Conservation (phyloP, 495 filamentous ascomycete genomes). For the Neurospora tetraspora region DNA sequence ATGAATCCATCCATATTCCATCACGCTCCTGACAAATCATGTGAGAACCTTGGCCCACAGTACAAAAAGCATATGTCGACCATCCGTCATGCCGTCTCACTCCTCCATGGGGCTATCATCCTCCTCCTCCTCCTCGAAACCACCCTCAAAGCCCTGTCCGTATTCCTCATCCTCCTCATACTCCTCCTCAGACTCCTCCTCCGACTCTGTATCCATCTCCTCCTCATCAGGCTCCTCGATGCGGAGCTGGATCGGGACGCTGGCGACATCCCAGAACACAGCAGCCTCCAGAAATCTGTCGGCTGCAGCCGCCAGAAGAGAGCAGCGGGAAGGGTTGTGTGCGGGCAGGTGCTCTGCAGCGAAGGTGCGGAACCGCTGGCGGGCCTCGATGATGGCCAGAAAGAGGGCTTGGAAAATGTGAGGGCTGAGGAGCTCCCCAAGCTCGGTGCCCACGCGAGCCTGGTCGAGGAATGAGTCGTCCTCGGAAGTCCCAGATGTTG, state of each 20-base stretch:
- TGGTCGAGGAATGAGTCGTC: neutral
- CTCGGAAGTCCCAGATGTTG: neutral
- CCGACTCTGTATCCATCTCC: neutral
- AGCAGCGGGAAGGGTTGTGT: neutral
- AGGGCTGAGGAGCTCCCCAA: neutral
- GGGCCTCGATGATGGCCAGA: neutral
- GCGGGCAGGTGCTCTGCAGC: neutral
- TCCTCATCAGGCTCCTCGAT: neutral
- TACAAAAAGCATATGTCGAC: neutral
- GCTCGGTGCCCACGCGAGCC: neutral
- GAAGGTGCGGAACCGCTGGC: neutral
- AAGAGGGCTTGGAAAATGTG: neutral
- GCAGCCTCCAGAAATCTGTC: neutral
- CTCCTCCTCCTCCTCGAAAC: neutral
- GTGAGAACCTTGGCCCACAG: neutral
- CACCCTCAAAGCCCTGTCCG: neutral
- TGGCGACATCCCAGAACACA: neutral
- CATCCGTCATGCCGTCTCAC: neutral
- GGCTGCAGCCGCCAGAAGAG: neutral
- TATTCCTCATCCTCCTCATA: neutral
- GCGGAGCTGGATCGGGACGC: neutral
- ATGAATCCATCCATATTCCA: neutral
- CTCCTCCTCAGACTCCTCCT: neutral
- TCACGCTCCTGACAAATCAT: neutral
- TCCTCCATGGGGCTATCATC: neutral